phyloP scores from a whole-genome alignment of 2,329 filamentous ascomycete genomes.

The Claviceps digitariae region DNA sequence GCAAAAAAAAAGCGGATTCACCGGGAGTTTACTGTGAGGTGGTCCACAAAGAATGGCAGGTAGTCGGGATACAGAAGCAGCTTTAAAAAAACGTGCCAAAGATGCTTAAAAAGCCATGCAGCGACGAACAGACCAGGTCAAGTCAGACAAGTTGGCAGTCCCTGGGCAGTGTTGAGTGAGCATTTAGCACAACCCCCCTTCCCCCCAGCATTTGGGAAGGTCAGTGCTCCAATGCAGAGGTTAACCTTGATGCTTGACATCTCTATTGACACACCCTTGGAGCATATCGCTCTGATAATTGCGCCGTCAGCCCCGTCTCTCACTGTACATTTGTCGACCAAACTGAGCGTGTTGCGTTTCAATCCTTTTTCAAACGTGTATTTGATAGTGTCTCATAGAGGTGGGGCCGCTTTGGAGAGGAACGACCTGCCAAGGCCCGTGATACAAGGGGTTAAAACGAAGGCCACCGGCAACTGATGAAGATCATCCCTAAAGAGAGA shows the following conservation, averaged over 20 bases:
- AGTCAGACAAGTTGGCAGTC: background rate
- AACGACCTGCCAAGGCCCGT: background rate
- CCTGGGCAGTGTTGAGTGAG: background rate
- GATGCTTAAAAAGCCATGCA: background rate
- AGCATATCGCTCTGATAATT: background rate
- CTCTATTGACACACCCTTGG: background rate
- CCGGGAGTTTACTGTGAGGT: background rate
- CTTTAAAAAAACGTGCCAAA: background rate
- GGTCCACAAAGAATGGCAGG: conserved; percentile 2
- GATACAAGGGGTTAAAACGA: background rate
- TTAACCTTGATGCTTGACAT: background rate
- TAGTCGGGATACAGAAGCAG: background rate
- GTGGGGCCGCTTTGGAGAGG: background rate
- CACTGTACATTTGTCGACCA: background rate
- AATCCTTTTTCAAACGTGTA: background rate
- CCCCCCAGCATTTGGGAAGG: background rate
- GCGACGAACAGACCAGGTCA: background rate
- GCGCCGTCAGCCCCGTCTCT: background rate
- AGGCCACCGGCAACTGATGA: background rate
- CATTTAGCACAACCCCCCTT: background rate
- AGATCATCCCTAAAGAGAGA: background rate
- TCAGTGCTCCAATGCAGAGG: background rate
- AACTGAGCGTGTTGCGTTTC: background rate
- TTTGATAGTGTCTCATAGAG: conserved; percentile 1
- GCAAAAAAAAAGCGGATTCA: background rate